These are phyloP conservation scores for Rhodosporidiobolus odoratus DNA, from an alignment of 768 basidiomycete genomes.

Conservation along the genomic window DNA sequence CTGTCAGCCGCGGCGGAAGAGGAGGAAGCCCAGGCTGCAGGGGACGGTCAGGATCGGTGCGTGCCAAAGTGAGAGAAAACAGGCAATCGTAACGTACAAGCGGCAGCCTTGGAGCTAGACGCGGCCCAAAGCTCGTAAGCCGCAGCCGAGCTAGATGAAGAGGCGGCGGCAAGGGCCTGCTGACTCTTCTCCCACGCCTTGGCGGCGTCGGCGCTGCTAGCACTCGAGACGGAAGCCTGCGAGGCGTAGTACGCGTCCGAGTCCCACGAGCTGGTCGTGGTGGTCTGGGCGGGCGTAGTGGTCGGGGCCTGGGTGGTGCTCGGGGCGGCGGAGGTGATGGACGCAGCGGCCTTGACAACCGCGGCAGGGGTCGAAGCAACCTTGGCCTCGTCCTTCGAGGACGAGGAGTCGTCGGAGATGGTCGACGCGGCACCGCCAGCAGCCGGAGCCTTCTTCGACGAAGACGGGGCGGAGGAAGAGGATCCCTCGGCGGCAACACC, in stretches of 20 bases:
- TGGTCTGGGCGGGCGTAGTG: neutral
- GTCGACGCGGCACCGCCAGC: conserved; percentile 1
- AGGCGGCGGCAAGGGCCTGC: neutral
- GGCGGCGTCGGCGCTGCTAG: conserved; percentile 7
- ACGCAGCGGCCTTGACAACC: neutral
- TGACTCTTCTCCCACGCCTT: neutral
- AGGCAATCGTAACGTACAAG: neutral
- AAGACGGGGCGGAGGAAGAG: neutral
- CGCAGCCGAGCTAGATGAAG: neutral
- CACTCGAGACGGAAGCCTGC: neutral
- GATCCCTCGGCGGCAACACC: conserved; percentile 1
- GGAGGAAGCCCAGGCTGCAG: conserved; percentile 15
- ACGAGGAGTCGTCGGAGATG: neutral
- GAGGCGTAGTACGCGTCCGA: conserved; percentile 1
- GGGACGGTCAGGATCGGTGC: conserved; percentile 3
- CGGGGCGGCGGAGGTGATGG: neutral
- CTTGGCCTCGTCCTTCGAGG: neutral
- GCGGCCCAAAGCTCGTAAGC: conserved; percentile 11
- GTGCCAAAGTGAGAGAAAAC: neutral
- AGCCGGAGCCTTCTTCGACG: neutral
- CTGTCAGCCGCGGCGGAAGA: conserved; percentile 17
- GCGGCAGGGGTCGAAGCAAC: neutral
- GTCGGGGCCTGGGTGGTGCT: conserved; percentile 1
- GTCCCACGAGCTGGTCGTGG: conserved; percentile 7
- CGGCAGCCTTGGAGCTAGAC: neutral